These are phyloP conservation scores for Mrakia blollopis DNA, from an alignment of 768 basidiomycete genomes.

Conservation along the genomic window DNA sequence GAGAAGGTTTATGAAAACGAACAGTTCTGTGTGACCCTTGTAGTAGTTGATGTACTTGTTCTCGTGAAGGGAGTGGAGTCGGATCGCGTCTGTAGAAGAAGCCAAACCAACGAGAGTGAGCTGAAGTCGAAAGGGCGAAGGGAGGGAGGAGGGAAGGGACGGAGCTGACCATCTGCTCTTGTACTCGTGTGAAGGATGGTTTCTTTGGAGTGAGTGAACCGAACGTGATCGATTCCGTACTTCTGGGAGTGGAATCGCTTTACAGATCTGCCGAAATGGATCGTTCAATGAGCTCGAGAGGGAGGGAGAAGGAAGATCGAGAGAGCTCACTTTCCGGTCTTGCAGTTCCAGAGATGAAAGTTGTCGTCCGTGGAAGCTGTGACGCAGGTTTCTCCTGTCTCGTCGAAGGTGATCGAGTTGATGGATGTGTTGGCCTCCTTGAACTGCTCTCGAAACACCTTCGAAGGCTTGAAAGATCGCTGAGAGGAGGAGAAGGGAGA, in stretches of 20 bases:
- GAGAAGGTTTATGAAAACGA: constrained; percentile 26
- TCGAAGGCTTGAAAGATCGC: constrained; percentile 66
- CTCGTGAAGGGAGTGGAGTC: constrained; percentile 92
- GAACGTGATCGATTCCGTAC: constrained; percentile 89
- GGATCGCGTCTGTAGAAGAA: constrained; percentile 54
- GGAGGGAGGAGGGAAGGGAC: neutral
- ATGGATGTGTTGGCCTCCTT: constrained; percentile 49
- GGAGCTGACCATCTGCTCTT: constrained; percentile 66
- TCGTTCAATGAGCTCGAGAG: neutral
- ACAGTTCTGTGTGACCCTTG: constrained; percentile 78
- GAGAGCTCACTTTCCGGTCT: constrained; percentile 68
- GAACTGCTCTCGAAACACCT: constrained; percentile 75
- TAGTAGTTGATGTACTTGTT: constrained; percentile 96
- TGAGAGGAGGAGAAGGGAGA: neutral
- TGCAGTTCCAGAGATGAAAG: constrained; percentile 81
- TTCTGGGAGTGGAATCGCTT: constrained; percentile 84
- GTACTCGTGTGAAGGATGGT: constrained; percentile 86
- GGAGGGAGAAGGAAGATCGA: constrained; percentile 31
- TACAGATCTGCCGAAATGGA: neutral
- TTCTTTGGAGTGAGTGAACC: constrained; percentile 87
- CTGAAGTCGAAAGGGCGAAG: too few species aligned
- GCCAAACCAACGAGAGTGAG: neutral
- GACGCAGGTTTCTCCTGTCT: constrained; percentile 76
- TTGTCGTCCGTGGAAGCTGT: constrained; percentile 90
- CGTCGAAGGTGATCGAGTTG: constrained; percentile 76